Evolutionary conservation across 2,329 filamentous ascomycete genomes (phyloP).

Genomic region (Hymenoscyphus linearis): DNA sequence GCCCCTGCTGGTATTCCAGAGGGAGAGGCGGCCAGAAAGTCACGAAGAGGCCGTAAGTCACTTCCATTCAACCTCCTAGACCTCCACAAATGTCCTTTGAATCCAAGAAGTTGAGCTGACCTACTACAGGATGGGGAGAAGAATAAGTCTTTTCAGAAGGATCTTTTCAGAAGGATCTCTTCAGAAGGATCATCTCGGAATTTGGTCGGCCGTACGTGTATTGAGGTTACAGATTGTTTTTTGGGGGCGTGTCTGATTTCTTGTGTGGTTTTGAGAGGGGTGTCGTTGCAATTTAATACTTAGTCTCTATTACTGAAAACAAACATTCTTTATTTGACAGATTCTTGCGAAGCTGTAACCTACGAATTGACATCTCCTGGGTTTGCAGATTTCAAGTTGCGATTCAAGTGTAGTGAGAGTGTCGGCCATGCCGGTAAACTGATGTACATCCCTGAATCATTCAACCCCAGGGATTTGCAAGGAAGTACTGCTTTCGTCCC

Average conservation of each 20-base stretch:
- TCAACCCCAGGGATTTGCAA: too few relatives aligned
- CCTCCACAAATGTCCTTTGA: not conserved
- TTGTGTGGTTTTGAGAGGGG: not conserved
- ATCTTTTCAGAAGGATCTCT: too few relatives aligned
- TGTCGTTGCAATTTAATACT: not conserved
- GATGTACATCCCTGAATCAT: too few relatives aligned
- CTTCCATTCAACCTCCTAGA: not conserved
- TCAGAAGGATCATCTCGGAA: too few relatives aligned
- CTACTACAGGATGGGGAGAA: not conserved
- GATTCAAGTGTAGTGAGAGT: not conserved
- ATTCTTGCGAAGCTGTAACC: not conserved
- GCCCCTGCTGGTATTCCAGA: not conserved
- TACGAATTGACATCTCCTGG: not conserved
- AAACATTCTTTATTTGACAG: not conserved
- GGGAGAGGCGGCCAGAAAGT: not conserved
- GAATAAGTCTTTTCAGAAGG: too few relatives aligned
- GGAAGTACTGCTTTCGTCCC: too few relatives aligned
- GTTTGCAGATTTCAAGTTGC: not conserved
- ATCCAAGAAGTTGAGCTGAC: not conserved
- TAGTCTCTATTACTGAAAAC: not conserved
- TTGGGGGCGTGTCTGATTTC: not conserved
- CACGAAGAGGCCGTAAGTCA: not conserved
- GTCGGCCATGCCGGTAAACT: too few relatives aligned
- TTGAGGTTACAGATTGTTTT: not conserved
- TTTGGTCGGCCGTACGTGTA: not conserved